A percentile compares a stretch with the other conserved stretches of the same genome.
phyloP scores from a whole-genome alignment of 306 rosid genomes.

The Macrotyloma uniflorum region DNA sequence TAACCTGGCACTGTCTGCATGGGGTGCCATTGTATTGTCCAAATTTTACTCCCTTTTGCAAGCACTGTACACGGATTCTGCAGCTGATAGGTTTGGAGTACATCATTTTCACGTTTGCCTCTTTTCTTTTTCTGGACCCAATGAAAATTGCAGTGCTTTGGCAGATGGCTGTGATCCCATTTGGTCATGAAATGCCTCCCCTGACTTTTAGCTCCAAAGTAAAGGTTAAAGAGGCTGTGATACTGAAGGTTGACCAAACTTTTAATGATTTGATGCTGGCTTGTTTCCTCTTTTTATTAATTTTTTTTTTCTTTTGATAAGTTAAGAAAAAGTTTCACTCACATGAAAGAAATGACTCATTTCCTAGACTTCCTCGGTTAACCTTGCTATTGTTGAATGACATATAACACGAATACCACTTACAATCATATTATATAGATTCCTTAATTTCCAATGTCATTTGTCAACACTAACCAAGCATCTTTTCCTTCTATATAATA shows the following conservation, averaged over 20 bases:
- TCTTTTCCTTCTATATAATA: not conserved
- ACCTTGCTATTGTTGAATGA: slow-evolving; percentile 30
- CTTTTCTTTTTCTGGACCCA: slow-evolving; percentile 32
- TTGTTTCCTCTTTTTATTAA: slow-evolving; percentile 19
- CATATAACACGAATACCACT: not conserved
- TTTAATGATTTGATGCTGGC: slow-evolving; percentile 53
- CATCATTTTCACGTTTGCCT: slow-evolving; percentile 34
- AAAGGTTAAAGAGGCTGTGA: slow-evolving; percentile 45
- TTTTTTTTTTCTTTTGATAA: not conserved
- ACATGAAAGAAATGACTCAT: slow-evolving; percentile 42
- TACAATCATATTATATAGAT: slow-evolving; percentile 10
- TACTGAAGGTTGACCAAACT: slow-evolving; percentile 48
- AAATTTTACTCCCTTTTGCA: slow-evolving; percentile 15
- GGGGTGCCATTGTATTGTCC: slow-evolving; percentile 23
- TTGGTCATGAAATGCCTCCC: slow-evolving; percentile 43
- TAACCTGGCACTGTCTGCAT: slow-evolving; percentile 25
- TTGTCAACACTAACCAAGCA: slow-evolving; percentile 18
- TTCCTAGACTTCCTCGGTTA: slow-evolving; percentile 34
- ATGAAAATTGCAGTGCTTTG: slow-evolving; percentile 28
- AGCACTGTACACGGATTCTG: slow-evolving; percentile 22
- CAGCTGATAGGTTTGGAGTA: slow-evolving; percentile 28
- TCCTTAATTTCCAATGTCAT: slow-evolving; percentile 13
- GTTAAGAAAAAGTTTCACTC: slow-evolving; percentile 32
- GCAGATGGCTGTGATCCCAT: slow-evolving; percentile 42
- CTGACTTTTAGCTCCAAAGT: slow-evolving; percentile 40